Percentiles rank a stretch among this genome's conserved stretches.
These are phyloP conservation scores for Pseudoturritis turrita DNA, from an alignment of 345 rosid species.

Conservation along the genomic window DNA sequence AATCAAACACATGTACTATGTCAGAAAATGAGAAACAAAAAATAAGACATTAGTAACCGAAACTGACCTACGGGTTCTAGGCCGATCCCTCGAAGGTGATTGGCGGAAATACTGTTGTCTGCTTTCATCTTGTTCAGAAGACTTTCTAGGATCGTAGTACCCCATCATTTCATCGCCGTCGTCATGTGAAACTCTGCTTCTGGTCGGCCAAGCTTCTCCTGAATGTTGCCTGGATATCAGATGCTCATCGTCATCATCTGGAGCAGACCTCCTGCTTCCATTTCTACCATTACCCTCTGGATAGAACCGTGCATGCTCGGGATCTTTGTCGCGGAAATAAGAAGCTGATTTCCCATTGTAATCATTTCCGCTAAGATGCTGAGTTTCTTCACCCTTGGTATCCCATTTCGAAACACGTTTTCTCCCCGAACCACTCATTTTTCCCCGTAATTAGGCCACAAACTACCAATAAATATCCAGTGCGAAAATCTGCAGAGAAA, in stretches of 20 bases:
- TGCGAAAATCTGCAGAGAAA: slow-evolving; percentile 6
- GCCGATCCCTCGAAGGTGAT: slow-evolving; percentile 62
- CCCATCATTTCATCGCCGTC: slow-evolving; percentile 39
- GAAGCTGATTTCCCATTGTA: slow-evolving; percentile 43
- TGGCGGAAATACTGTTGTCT: slow-evolving; percentile 48
- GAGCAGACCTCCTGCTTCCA: slow-evolving; percentile 45
- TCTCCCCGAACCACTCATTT: slow-evolving; percentile 59
- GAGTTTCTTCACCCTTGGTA: slow-evolving; percentile 53
- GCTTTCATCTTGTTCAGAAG: slow-evolving; percentile 79
- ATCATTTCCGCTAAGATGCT: slow-evolving; percentile 35
- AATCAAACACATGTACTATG: neutral
- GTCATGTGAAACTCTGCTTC: slow-evolving; percentile 54
- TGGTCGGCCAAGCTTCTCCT: slow-evolving; percentile 47
- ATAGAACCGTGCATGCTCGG: slow-evolving; percentile 42
- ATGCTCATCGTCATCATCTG: slow-evolving; percentile 32
- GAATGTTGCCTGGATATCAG: slow-evolving; percentile 36
- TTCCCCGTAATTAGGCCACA: neutral
- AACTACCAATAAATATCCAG: neutral
- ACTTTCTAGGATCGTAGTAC: slow-evolving; percentile 54
- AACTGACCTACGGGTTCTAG: slow-evolving; percentile 50
- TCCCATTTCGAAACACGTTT: slow-evolving; percentile 82
- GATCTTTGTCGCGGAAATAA: slow-evolving; percentile 44
- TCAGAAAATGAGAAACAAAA: neutral
- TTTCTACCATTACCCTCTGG: slow-evolving; percentile 41
- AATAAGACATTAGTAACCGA: neutral